Evolutionary conservation across 257 asterid genomes (phyloP), one percentile per base, ranked within the genome.

Genomic region (Scutellaria barbata): DNA sequence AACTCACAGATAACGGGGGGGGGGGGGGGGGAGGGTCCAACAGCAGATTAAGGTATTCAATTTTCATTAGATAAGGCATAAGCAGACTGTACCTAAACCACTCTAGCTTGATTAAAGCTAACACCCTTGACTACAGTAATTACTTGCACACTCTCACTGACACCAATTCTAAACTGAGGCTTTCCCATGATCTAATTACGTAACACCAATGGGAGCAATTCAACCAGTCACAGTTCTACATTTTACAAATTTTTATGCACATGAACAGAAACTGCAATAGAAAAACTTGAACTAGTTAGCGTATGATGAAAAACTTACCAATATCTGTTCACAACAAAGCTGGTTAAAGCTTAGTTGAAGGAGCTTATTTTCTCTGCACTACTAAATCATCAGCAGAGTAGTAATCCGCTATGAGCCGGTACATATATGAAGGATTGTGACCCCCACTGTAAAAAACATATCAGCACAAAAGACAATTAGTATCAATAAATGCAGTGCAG

Each of bases 381-480:
- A 84, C 93, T 74, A 89, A 56, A 84, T 94, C 99, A 77, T 91
- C 93, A 41, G 91, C 89, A 63, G 99, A 94, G 82, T 94, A 94
- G 68, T 91, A 91, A 80, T 94, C 99, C 76, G 97, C 90, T 73
- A 94, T 88, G 79, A 94, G 97, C 75, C 95, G 92, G 76, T 94
- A 88, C 83, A 94, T 89, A 75, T 87, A 94, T 50, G 97, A 94
- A 69, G 99, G 95, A 76, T 87, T 94, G 82, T 94, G 97, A 67
- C 97, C 99, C 67, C 99, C 99, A 18, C 99, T 94, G 91, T 40
- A 70, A 18, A 79, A 82, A 54, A 72, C 5, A 25, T 72, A 66
- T 64, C 51, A 70, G 54, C 63, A 45, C 37, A 12, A 10, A 42
- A 40, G 37, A n/a, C 57, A 46, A 30, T 30, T 10, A 12, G 56